These are phyloP conservation scores for Coemansia sp. DNA, from an alignment of 192 early-diverging fungal species.

Conservation along the genomic window DNA sequence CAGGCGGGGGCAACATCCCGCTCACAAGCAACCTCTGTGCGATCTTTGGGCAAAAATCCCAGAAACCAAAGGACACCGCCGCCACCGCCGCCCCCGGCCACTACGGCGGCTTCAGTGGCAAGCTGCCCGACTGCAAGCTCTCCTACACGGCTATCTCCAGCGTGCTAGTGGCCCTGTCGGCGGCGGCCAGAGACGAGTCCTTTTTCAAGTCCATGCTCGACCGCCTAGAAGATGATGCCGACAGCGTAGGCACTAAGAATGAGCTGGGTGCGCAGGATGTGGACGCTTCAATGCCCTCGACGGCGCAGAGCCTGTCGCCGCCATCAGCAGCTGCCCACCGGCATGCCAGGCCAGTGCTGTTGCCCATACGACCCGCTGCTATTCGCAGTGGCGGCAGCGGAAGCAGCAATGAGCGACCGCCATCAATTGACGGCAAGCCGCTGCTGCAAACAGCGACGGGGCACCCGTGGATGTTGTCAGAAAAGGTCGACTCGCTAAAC, in stretches of 20 bases:
- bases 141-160: constrained; percentile 37
- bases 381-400: not conserved
- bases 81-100: not conserved
- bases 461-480: not conserved
- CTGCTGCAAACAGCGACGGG: not conserved
- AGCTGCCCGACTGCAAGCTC: constrained; percentile 25
- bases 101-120: not conserved
- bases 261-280: not conserved
- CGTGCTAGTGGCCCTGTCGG: constrained; percentile 15
- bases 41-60: constrained; percentile 22
- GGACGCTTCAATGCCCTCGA: not conserved
- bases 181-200: constrained; percentile 33
- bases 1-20: constrained; percentile 17
- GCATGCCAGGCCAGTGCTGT: not conserved
- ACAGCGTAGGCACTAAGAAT: not conserved
- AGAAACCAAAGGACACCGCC: not conserved
- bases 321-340: not conserved
- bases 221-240: not conserved
- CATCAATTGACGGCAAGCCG: not conserved
- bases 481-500: not conserved
- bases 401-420: not conserved
- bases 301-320: not conserved
- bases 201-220: constrained; percentile 31
- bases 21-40: constrained; percentile 37
- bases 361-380: not conserved